phyloP scores from a whole-genome alignment of 2,329 filamentous ascomycete species.

The Helotiales sp. region DNA sequence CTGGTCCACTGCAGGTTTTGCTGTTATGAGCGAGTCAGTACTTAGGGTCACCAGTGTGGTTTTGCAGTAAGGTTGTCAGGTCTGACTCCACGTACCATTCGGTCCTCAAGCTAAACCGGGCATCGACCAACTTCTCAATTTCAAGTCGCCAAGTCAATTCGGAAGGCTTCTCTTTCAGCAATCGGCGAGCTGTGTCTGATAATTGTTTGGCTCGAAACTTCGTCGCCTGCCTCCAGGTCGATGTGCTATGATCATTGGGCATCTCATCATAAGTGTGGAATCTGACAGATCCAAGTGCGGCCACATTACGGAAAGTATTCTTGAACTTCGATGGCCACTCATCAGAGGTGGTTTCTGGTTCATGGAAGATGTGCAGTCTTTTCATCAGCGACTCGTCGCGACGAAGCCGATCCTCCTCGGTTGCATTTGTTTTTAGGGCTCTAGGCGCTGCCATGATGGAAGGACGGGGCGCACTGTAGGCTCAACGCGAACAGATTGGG shows the following conservation, averaged over 20 bases:
- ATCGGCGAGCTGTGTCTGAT: not conserved
- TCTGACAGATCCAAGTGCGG: not conserved
- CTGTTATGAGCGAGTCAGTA: not conserved
- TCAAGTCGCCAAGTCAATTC: slow-evolving; percentile 1
- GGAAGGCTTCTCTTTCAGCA: not conserved
- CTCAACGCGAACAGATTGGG: too few relatives aligned
- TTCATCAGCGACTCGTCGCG: not conserved
- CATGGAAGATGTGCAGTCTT: not conserved
- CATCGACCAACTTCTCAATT: not conserved
- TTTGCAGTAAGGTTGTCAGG: not conserved
- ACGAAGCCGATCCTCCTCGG: not conserved
- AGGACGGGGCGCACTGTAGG: too few relatives aligned
- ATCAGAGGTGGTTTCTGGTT: not conserved
- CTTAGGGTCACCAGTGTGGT: not conserved
- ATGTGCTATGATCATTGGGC: not conserved
- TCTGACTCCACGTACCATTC: not conserved
- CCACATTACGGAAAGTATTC: not conserved
- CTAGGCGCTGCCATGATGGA: too few relatives aligned
- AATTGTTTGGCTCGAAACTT: not conserved
- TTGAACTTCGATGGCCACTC: not conserved
- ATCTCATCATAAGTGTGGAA: not conserved
- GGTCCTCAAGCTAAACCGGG: not conserved
- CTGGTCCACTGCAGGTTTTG: not conserved
- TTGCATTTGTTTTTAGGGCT: too few relatives aligned
- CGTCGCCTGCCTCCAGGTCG: not conserved